Evolutionary conservation across 192 early-diverging fungal genomes (phyloP), one percentile per base, ranked within the genome.

Genomic region (Backusella australiensis): DNA sequence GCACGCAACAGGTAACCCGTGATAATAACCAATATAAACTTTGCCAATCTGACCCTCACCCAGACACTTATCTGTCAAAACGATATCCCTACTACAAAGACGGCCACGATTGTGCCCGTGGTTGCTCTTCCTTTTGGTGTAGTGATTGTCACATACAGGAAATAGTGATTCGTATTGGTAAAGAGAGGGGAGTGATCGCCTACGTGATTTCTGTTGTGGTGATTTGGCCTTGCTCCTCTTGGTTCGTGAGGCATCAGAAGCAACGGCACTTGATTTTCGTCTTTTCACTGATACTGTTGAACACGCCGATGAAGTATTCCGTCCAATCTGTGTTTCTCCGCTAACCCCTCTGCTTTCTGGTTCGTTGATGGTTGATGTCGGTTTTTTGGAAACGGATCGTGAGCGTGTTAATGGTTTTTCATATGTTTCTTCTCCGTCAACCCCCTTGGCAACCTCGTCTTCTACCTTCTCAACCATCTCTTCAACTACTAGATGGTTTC

Each of bases 31-130:
- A 0, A 56, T 4, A 4, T 29, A 9, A 0, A 78, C 77, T 21
- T 63, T 65, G 4, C 77, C 77, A 6, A 23, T 49, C 15, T 74
- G 34, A 7, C 77, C 77, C 32, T 78, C 77, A 6, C 77, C 77
- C 0, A 77, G 15, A 0, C 59, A 5, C 2, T 41, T n/a, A 2
- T 65, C 53, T 6, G 5, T 12, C 26, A 71, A 7, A 2, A 4
- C 14, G 4, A 69, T 14, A 9, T 69, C 36, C 0, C 23, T 19
- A 2, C 21, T 69, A 14, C 56, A 63, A 12, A 63, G 56, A 14
- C 56, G 9, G 3, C 56, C 56, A 14, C 9, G 26, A 2, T 14
- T 14, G 26, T 29, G 0, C 0, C 2, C 26, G 6, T 0, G 2
- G 0, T 29, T 63, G 23, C 2, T 12, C 2, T 29, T 59, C 3